phyloP scores from a whole-genome alignment of 306 rosid species.

The Quercus berberidifolia region DNA sequence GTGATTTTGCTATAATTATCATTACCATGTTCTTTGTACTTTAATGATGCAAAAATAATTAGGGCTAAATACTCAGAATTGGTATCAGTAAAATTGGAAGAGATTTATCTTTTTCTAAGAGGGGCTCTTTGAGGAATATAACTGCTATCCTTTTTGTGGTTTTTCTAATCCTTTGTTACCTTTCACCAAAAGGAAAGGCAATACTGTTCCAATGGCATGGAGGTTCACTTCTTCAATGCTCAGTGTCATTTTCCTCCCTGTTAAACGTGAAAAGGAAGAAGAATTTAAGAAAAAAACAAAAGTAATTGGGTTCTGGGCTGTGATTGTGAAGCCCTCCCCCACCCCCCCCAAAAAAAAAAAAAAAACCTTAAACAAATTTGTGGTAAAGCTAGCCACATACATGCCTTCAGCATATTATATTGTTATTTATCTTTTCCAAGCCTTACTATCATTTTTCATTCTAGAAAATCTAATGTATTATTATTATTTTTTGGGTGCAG shows the following conservation, averaged over 20 bases:
- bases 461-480: neutral
- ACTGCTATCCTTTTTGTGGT: neutral
- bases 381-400: no score
- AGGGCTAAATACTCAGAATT: conserved; percentile 10
- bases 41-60: conserved; percentile 9
- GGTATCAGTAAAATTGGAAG: conserved; percentile 4
- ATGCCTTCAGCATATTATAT: neutral
- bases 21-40: neutral
- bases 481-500: conserved; percentile 28
- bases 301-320: neutral
- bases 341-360: neutral
- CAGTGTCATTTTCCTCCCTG: neutral
- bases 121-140: conserved; percentile 1
- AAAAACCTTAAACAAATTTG: neutral
- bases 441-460: neutral
- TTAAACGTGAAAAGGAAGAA: neutral
- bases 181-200: neutral
- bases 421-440: neutral
- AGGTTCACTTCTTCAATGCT: neutral
- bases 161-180: conserved; percentile 9
- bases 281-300: neutral
- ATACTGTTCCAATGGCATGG: neutral
- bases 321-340: neutral
- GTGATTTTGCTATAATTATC: neutral
- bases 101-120: neutral